Evolutionary conservation across 2,329 filamentous ascomycete genomes (phyloP).

Genomic region (Colletotrichum tanaceti): DNA sequence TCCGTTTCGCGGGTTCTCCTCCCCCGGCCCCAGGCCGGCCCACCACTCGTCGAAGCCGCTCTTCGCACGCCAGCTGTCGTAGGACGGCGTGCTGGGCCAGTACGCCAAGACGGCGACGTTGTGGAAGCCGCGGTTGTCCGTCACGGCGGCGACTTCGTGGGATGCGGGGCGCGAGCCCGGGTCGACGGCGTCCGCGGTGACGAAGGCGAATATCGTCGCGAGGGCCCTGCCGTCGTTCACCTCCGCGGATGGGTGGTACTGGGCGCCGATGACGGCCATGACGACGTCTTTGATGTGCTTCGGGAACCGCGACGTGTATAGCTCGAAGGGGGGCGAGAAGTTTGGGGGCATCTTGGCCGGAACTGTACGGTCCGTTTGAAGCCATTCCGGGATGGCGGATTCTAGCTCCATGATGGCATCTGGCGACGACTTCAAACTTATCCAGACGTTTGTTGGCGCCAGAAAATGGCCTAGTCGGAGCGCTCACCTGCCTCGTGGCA

Average conservation of each 20-base stretch:
- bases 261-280: slow-evolving; percentile 37
- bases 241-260: slow-evolving; percentile 22
- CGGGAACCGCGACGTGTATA: slow-evolving; percentile 38
- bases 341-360: slow-evolving; percentile 9
- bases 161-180: slow-evolving; percentile 4
- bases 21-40: slow-evolving; percentile 45
- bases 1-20: slow-evolving; percentile 43
- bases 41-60: slow-evolving; percentile 55
- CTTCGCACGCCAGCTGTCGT: slow-evolving; percentile 48
- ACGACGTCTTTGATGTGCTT: slow-evolving; percentile 31
- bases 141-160: slow-evolving; percentile 33
- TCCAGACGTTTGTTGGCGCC: not conserved
- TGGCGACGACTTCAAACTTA: not conserved
- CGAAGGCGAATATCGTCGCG: slow-evolving; percentile 24
- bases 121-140: slow-evolving; percentile 29
- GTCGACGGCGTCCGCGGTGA: not conserved
- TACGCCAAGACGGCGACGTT: slow-evolving; percentile 51
- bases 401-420: slow-evolving; percentile 4
- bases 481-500: too few species aligned
- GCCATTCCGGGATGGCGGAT: slow-evolving; percentile 20
- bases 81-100: slow-evolving; percentile 48
- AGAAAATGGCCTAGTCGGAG: too few species aligned
- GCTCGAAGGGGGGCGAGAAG: slow-evolving; percentile 29
- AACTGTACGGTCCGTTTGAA: not conserved
- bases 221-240: slow-evolving; percentile 13